Evolutionary conservation across 2,329 filamentous ascomycete genomes (phyloP), one percentile per base, ranked within the genome.

Genomic region (Colletotrichum sp.): DNA sequence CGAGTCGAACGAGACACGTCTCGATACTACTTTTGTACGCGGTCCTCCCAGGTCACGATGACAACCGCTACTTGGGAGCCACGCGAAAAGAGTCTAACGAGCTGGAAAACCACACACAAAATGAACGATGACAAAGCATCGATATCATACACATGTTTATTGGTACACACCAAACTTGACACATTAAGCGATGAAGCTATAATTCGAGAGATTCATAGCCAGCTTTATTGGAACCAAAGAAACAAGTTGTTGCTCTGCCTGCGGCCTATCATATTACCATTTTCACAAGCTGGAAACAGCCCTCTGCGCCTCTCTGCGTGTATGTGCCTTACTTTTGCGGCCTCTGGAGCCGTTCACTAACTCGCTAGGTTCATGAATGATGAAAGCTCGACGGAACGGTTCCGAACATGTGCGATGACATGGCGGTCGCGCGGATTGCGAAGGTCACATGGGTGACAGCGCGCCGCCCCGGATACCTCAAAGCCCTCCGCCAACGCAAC

Each of bases 201-300:
- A 72, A 22, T 22, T 77, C 71, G 77, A 78, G 77, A 78, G 71
- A 72, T 49, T 74, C 39, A 77, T 78, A 75, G 75, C 77, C 72
- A 77, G 77, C 77, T 72, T 78, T 75, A 57, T 52, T 66, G 63
- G 64, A 78, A 69, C 68, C 32, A 49, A 73, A 67, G 30, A 69
- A 39, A 22, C 27, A 72, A 63, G 69, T 69, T 76, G 69, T 67
- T 75, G 62, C 64, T 68, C 49, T 76, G 22, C 49, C 55, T 32
- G 22, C 34, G 72, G n/a, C 69, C 63, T 68, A 72, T 72, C 39
- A 72, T 29, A 63, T 36, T 59, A 39, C 29, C 55, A 67, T 66
- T 62, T 9, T 55, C n/a, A 9, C 39, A 64, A 8, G 25, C 69
- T 65, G 34, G 64, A 69, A 65, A 73, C 63, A 59, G 73, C 55